phyloP scores from a whole-genome alignment of 495 filamentous ascomycete species.

The Penicillium odoratum region DNA sequence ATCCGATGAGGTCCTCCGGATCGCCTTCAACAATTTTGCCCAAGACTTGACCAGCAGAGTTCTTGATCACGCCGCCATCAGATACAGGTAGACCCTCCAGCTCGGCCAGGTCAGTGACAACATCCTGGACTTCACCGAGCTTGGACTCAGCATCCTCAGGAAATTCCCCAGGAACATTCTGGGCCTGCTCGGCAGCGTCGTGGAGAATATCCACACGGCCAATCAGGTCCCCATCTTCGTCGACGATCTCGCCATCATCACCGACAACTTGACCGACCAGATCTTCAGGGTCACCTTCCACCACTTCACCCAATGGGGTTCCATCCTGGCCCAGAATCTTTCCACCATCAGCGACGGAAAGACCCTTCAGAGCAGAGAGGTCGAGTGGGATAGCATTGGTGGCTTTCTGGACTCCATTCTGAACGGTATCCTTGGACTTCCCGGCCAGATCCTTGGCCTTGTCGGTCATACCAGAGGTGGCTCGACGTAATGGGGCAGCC shows the following conservation, averaged over 20 bases:
- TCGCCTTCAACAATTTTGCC: conserved; percentile 62
- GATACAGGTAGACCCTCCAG: conserved; percentile 58
- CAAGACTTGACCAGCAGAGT: conserved; percentile 54
- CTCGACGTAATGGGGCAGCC: conserved; percentile 23
- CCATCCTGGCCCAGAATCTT: conserved; percentile 41
- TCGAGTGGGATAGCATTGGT: conserved; percentile 44
- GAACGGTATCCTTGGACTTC: conserved; percentile 24
- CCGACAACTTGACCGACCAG: conserved; percentile 50
- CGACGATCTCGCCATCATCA: conserved; percentile 55
- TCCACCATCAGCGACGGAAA: conserved; percentile 55
- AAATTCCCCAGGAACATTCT: conserved; percentile 14
- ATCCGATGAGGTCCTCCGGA: conserved; percentile 60
- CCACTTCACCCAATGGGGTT: conserved; percentile 37
- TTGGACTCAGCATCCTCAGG: conserved; percentile 23
- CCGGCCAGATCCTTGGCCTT: conserved; percentile 25
- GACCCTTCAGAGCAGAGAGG: conserved; percentile 66
- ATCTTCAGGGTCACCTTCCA: conserved; percentile 46
- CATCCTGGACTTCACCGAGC: conserved; percentile 16
- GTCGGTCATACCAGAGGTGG: conserved; percentile 15
- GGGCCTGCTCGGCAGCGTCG: conserved; percentile 31
- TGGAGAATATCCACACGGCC: conserved; percentile 46
- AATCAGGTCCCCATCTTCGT: conserved; percentile 51
- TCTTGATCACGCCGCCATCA: conserved; percentile 56
- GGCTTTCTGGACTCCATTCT: conserved; percentile 27
- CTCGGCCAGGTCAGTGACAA: conserved; percentile 34